Base-by-base conservation (phyloP, 2,329 filamentous ascomycete species). In the Aspergillus novofumigatus region DNA sequence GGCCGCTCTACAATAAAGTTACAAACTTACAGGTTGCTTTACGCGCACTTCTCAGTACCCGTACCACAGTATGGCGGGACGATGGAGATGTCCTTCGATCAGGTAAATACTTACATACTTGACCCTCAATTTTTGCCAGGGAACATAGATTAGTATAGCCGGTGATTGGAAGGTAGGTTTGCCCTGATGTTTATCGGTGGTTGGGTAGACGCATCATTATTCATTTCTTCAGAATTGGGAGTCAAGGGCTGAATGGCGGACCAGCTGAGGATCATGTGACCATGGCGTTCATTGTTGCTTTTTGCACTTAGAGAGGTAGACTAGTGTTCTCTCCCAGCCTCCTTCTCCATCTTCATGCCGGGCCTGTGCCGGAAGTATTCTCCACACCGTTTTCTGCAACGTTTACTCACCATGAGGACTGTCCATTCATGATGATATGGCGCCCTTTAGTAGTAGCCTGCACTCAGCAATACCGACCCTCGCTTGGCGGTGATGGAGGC, bases 371-470 rank as follows among this genome's bases (percentile, higher is more conserved):
- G 32, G 32, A 38, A 38, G 32, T 38, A 38, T 38, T 38, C 32
- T n/a, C 21, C 41, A 21, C 23, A 21, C 21, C 23, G 29, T 17
- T 35, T 35, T 35, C 32, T 35, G 32, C 32, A 38, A 17, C 3
- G 5, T 38, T 38, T 38, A 38, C 32, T n/a, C 14, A 17, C 32
- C 14, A 17, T 38, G 5, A 3, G 2, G 14, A 38, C 28, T 29
- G 28, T 11, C 28, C 14, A 38, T 17, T 38, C 32, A 7, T 17
- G 32, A 38, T n/a, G 14, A 38, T 38, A 38, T 38, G 14, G 5
- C 57, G 41, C 48, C 48, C 50, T 25, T 52, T 35, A 50, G 49
- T 28, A 52, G 55, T 58, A 55, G 52, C 54, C 29, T 41, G 45
- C 53, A 50, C 49, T 53, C 53, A 55, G 29, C 29, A 11, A 51